These are phyloP conservation scores for Backusella westeae DNA, from an alignment of 192 early-diverging fungal species.

Conservation along the genomic window DNA sequence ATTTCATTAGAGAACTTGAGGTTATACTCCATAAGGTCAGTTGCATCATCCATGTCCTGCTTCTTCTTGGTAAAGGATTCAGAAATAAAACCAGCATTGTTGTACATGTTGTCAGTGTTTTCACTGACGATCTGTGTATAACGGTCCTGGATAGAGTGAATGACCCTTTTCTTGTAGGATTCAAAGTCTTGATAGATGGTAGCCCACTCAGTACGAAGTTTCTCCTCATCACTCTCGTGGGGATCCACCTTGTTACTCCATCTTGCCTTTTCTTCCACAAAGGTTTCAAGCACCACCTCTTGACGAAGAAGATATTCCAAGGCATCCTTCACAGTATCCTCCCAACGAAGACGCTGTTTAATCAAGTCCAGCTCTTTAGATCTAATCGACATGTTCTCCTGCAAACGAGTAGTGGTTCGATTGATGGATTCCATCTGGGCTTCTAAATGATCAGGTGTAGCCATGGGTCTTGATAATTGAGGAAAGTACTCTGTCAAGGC, in stretches of 20 bases:
- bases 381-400: slow-evolving; percentile 19
- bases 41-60: not conserved
- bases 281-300: slow-evolving; percentile 1
- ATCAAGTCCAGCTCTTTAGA: slow-evolving; percentile 21
- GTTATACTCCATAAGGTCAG: not conserved
- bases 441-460: slow-evolving; percentile 34
- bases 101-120: not conserved
- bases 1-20: slow-evolving; percentile 27
- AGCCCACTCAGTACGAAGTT: not conserved
- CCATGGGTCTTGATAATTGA: slow-evolving; percentile 16
- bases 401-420: slow-evolving; percentile 1
- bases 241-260: slow-evolving; percentile 13
- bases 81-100: not conserved
- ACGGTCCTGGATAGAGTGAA: not conserved
- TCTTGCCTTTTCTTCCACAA: slow-evolving; percentile 25
- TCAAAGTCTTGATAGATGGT: not conserved
- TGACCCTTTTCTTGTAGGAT: not conserved
- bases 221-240: not conserved
- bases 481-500: slow-evolving; percentile 24
- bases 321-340: slow-evolving; percentile 7
- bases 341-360: slow-evolving; percentile 16
- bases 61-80: slow-evolving; percentile 15
- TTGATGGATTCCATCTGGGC: slow-evolving; percentile 18
- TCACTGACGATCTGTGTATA: not conserved
- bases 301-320: not conserved